phyloP scores from a whole-genome alignment of 495 filamentous ascomycete species.

The Sphaerosporella brunnea region DNA sequence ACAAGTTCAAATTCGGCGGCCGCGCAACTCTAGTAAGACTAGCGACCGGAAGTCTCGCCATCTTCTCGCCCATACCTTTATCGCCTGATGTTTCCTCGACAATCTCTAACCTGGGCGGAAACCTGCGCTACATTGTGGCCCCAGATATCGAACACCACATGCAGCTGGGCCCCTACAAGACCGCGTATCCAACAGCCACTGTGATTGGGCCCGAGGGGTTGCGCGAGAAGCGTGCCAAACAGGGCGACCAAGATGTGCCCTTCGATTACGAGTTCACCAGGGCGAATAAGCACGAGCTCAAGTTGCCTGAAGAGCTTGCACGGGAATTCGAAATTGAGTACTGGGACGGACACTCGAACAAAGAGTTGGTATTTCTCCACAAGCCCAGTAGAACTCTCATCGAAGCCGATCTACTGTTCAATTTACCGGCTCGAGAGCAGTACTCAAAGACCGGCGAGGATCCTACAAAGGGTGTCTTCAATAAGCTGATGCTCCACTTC shows the following conservation, averaged over 20 bases:
- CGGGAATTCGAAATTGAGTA: constrained; percentile 73
- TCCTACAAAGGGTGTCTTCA: constrained; percentile 40
- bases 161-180: constrained; percentile 65
- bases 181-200: constrained; percentile 55
- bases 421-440: constrained; percentile 74
- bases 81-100: constrained; percentile 58
- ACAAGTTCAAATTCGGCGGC: constrained; percentile 62
- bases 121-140: constrained; percentile 69
- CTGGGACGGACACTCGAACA: constrained; percentile 56
- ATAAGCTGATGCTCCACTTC: constrained; percentile 42
- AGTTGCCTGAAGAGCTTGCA: constrained; percentile 62
- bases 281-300: constrained; percentile 33
- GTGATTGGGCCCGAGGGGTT: constrained; percentile 76
- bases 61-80: constrained; percentile 79
- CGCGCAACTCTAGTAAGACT: constrained; percentile 73
- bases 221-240: constrained; percentile 58
- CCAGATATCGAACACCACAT: constrained; percentile 88
- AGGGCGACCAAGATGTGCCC: constrained; percentile 43
- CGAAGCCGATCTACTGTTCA: constrained; percentile 82
- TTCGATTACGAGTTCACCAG: constrained; percentile 53
- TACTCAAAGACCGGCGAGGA: constrained; percentile 43
- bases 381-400: constrained; percentile 61
- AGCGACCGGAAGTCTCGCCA: constrained; percentile 54
- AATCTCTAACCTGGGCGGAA: constrained; percentile 45
- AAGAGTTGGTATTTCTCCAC: constrained; percentile 74